Percentiles rank a stretch among this genome's conserved stretches.
Evolutionary conservation across 768 basidiomycete genomes (phyloP).

Genomic region (Termitomyces sp.): DNA sequence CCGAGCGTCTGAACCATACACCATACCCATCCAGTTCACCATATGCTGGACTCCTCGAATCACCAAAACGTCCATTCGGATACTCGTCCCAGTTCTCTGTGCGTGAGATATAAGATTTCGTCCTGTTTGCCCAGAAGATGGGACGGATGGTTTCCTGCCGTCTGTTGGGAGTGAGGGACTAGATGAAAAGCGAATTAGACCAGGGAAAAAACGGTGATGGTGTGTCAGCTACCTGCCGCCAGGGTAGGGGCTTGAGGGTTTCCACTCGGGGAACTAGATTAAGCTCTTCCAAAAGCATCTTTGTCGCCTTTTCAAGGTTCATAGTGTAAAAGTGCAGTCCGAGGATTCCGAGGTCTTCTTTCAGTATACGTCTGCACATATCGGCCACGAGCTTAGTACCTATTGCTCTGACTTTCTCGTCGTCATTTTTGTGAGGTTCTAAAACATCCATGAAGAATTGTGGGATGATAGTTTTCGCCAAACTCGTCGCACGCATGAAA

Average conservation of each 20-base stretch:
- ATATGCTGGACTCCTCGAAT: slow-evolving; percentile 95
- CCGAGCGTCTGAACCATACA: slow-evolving; percentile 86
- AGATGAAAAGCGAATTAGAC: slow-evolving; percentile 13
- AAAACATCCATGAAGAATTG: slow-evolving; percentile 68
- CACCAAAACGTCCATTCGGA: slow-evolving; percentile 98
- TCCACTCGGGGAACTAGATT: slow-evolving; percentile 84
- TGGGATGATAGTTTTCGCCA: slow-evolving; percentile 78
- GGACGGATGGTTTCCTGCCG: slow-evolving; percentile 92
- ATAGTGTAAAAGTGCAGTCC: slow-evolving; percentile 97
- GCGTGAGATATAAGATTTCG: slow-evolving; percentile 90
- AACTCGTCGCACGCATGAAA: slow-evolving; percentile 75
- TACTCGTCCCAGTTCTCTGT: slow-evolving; percentile 99
- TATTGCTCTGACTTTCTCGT: slow-evolving; percentile 87
- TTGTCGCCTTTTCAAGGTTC: slow-evolving; percentile 94
- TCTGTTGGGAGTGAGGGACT: slow-evolving; percentile 90
- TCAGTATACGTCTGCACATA: slow-evolving; percentile 86
- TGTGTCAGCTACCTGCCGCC: slow-evolving; percentile 71
- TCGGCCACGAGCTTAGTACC: slow-evolving; percentile 94
- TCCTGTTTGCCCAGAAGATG: slow-evolving; percentile 98
- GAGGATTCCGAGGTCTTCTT: slow-evolving; percentile 73
- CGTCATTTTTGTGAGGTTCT: slow-evolving; percentile 85
- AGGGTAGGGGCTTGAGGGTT: slow-evolving; percentile 91
- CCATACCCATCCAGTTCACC: slow-evolving; percentile 98
- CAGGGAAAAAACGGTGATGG: not conserved
- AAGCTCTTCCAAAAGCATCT: slow-evolving; percentile 91